These are phyloP conservation scores for Starmerella cellae DNA, from an alignment of 805 yeast species.

Conservation along the genomic window DNA sequence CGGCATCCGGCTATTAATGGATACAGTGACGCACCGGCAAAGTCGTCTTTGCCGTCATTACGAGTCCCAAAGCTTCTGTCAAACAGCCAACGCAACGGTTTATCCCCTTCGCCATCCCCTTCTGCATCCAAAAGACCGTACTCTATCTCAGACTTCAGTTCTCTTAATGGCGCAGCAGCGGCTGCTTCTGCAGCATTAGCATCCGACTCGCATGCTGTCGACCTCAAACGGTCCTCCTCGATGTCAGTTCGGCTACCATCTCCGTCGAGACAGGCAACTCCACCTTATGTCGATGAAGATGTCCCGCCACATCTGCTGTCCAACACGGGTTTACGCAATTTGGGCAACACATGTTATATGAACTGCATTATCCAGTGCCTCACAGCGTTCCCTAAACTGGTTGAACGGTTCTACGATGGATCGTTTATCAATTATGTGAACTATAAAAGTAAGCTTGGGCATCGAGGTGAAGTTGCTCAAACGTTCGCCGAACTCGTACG, in stretches of 20 bases:
- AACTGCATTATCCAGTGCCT: conserved; percentile 82
- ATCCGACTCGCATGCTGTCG: not conserved
- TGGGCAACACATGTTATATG: conserved; percentile 90
- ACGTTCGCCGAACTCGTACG: conserved; percentile 49
- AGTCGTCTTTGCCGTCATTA: conserved; percentile 2
- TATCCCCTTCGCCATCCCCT: not conserved
- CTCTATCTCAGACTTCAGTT: too few species aligned
- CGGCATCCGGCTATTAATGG: conserved; percentile 1
- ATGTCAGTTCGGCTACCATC: not conserved
- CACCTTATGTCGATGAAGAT: conserved; percentile 4
- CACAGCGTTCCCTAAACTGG: conserved; percentile 54
- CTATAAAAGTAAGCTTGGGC: conserved; percentile 57
- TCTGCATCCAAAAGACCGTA: too few species aligned
- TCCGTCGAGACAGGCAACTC: not conserved
- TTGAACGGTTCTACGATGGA: conserved; percentile 47
- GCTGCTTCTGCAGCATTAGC: not conserved
- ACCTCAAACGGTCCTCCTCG: not conserved
- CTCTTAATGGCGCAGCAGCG: too few species aligned
- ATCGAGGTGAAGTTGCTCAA: conserved; percentile 64
- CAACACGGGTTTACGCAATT: conserved; percentile 58
- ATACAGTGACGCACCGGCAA: conserved; percentile 12
- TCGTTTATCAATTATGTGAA: conserved; percentile 57
- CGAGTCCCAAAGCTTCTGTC: conserved; percentile 9
- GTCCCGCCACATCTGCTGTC: conserved; percentile 27
- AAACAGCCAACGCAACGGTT: not conserved